phyloP scores from a whole-genome alignment of 148 eudicot genomes.

The Amaranthus palmeri region DNA sequence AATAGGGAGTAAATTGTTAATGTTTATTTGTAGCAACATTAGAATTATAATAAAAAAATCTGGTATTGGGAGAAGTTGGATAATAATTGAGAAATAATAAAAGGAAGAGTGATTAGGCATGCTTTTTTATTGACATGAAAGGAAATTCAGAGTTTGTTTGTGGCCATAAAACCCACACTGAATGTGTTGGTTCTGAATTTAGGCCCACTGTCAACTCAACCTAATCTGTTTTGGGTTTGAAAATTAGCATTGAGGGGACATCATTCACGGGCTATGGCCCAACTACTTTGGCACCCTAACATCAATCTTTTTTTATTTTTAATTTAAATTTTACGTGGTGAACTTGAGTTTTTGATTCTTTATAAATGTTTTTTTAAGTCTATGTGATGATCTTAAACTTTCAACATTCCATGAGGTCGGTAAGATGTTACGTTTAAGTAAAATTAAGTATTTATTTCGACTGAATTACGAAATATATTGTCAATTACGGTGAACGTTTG shows the following conservation, averaged over 20 bases:
- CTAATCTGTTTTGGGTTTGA: slow-evolving; percentile 11
- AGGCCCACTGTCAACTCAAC: slow-evolving; percentile 10
- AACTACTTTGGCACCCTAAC: neutral
- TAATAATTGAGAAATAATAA: slow-evolving; percentile 9
- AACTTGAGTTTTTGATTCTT: too few relatives aligned
- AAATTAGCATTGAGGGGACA: neutral
- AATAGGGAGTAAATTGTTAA: neutral
- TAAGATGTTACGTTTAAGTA: too few relatives aligned
- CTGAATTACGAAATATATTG: too few relatives aligned
- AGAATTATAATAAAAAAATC: neutral
- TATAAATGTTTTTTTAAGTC: too few relatives aligned
- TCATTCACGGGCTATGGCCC: neutral
- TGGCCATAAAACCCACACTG: neutral
- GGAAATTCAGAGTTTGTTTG: neutral
- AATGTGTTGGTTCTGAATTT: neutral
- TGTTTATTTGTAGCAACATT: neutral
- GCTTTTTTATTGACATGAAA: slow-evolving; percentile 3
- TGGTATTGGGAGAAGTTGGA: neutral
- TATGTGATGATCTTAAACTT: too few relatives aligned
- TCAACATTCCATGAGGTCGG: too few relatives aligned
- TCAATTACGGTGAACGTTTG: too few relatives aligned
- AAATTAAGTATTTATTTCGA: too few relatives aligned
- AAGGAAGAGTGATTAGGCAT: neutral
- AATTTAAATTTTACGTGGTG: too few relatives aligned
- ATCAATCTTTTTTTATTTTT: too few relatives aligned